phyloP scores from a whole-genome alignment of 352 stramenopile species.

The Globisporangium cederbergense region DNA sequence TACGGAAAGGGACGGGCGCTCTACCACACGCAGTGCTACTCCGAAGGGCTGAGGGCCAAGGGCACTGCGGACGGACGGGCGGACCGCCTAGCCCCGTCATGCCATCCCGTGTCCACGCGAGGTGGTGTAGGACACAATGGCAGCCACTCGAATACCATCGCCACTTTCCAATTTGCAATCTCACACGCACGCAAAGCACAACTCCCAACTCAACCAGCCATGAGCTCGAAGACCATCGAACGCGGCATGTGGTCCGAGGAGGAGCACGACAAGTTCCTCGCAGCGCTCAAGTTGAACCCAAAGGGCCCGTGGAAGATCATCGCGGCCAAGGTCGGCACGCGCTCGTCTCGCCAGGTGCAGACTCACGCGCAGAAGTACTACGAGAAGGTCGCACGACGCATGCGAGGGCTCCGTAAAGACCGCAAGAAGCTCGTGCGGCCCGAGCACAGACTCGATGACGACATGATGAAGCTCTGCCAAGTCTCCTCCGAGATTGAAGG shows the following conservation, averaged over 20 bases:
- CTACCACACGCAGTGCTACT: too few species aligned
- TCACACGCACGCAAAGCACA: neutral
- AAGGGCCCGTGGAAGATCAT: conserved; percentile 32
- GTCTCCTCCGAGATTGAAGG: neutral
- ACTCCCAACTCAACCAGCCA: neutral
- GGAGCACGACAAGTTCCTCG: conserved; percentile 34
- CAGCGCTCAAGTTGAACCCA: conserved; percentile 20
- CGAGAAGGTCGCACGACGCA: too few species aligned
- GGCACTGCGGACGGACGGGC: too few species aligned
- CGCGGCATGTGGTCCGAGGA: conserved; percentile 32
- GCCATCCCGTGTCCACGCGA: neutral
- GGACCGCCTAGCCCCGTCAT: neutral
- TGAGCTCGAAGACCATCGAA: neutral
- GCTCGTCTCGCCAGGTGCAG: conserved; percentile 23
- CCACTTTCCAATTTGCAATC: conserved; percentile 5
- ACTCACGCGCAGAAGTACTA: too few species aligned
- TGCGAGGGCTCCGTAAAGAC: too few species aligned
- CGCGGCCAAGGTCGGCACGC: conserved; percentile 24
- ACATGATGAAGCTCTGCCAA: conserved; percentile 24
- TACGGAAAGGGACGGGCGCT: too few species aligned
- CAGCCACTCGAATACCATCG: neutral
- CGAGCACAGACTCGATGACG: conserved; percentile 60
- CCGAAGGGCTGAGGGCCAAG: too few species aligned
- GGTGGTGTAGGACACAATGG: conserved; percentile 8
- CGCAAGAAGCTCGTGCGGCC: conserved; percentile 19